Base-by-base conservation (phyloP, 2,329 filamentous ascomycete genomes). In the Phialocephala subalpina region DNA sequence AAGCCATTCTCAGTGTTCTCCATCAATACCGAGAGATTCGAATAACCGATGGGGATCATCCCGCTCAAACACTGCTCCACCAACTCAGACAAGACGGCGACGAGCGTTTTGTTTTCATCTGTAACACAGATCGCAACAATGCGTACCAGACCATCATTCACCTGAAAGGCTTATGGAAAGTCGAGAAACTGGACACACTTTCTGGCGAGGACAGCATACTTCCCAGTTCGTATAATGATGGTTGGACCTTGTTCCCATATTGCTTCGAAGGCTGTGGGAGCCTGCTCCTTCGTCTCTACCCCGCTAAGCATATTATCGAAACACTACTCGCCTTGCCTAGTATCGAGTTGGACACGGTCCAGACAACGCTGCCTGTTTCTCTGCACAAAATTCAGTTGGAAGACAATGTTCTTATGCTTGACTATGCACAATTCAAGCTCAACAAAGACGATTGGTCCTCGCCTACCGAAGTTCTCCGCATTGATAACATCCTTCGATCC, bases 401-500 rank as follows among this genome's bases (percentile, higher is more conserved):
- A 56, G 73, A 70, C 0, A 77, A 77, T 42, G 76, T 77, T 14
- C 63, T 77, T 3, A 66, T 77, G 14, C 70, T 77, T 2, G 76
- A 77, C 62, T 75, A 73, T 45, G 76, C 75, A 1, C 60, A 65
- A 14, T 76, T 72, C 64, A 70, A 71, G 42, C 61, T 77, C 9
- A 64, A 70, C 47, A 66, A 67, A 25, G 65, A 61, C 11, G 49
- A 58, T 7, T 76, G 73, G 73, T 70, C 70, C 8, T 35, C 58
- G 9, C 52, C 63, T 1, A 65, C 63, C 2, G 76, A 77, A 55
- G 69, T 77, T 27, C 71, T 76, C 5, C 68, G 67, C 33, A 73
- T 77, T 18, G 76, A 77, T 36, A 77, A 77, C 20, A 66, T 72
- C 2, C 72, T 76, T n/a, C 72, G 76, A 1, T 52, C 57, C 0